Conservation (phyloP, 768 basidiomycete species). For the Macrolepiota albuminosa region DNA sequence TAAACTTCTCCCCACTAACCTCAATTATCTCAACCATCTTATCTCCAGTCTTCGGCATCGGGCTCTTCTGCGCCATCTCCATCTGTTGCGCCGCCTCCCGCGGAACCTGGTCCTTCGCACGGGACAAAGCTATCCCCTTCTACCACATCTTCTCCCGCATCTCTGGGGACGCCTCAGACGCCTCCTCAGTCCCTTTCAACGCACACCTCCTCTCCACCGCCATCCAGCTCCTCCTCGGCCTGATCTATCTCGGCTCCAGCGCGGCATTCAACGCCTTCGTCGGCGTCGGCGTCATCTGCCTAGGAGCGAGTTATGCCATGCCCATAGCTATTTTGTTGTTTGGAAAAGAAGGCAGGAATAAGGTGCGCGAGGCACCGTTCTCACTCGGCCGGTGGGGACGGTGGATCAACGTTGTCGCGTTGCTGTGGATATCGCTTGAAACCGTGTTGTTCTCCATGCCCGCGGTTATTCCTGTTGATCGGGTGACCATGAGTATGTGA, state of each 20-base stretch:
- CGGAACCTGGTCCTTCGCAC: conserved; percentile 67
- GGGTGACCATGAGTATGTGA: conserved; percentile 2
- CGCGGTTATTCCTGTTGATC: conserved; percentile 51
- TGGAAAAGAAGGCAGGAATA: conserved; percentile 31
- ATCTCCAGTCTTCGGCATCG: conserved; percentile 44
- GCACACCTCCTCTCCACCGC: conserved; percentile 54
- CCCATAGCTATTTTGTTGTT: conserved; percentile 51
- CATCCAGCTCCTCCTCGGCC: conserved; percentile 55
- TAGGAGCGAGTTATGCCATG: conserved; percentile 61
- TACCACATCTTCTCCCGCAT: conserved; percentile 44
- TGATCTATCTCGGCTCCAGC: conserved; percentile 58
- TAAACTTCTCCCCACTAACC: neutral
- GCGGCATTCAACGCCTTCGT: conserved; percentile 68
- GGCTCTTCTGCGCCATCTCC: conserved; percentile 61
- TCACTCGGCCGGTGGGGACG: conserved; percentile 40
- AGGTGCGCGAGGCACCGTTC: conserved; percentile 47
- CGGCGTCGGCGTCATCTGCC: conserved; percentile 61
- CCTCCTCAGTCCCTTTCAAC: conserved; percentile 50
- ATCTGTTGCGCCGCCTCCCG: conserved; percentile 64
- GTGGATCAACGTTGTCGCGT: conserved; percentile 44
- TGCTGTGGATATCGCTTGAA: conserved; percentile 56
- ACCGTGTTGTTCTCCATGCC: conserved; percentile 69
- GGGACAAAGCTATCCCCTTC: conserved; percentile 62
- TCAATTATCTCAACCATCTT: conserved; percentile 5
- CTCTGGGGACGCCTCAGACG: conserved; percentile 25